Evolutionary conservation across 169 alveolate genomes (phyloP), one percentile per base, ranked within the genome.

Genomic region (Eimeria maxima): DNA sequence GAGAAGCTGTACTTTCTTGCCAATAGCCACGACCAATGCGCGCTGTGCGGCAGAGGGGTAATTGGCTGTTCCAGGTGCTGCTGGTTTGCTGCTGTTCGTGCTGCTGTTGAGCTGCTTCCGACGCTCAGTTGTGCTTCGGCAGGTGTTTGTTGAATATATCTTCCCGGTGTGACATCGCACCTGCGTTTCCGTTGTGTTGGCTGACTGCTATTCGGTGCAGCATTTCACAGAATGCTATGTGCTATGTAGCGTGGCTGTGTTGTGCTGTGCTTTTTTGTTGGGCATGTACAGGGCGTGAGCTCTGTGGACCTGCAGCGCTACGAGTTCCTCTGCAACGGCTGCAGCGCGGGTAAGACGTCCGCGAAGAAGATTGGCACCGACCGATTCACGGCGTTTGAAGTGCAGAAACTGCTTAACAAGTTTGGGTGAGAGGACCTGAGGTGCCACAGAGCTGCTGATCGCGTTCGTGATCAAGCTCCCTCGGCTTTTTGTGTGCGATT

Each of bases 31-130:
- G 96, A 93, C 60, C 96, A 87, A 38, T 93, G 96, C 93, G 96
- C 96, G 3, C 69, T 47, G 42, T 93, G 96, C 96, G 83, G 92
- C 71, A 50, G 96, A 76, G 96, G 96, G 93, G 96, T 93, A 45
- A 83, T 33, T 5, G 0, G 50, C 91, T 55, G 76, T 29, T 57
- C 16, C 29, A 55, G 45, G 38, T 13, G 91, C 91, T 27, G 74
- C 38, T 78, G 44, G 13, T 78, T 45, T 18, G 7, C 29, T 18
- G 42, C n/a, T 42, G 44, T 42, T 44, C 16, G 0, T 44, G 63
- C 38, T 16, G 63, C 65, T 42, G 24, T n/a, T 47, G n/a, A 3
- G 27, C 76, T 81, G 90, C 50, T 53, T n/a, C n/a, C n/a, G 42
- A 24, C n/a, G 73, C 53, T 0, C 29, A 5, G 33, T 8, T 44